Evolutionary conservation across 108 stramenopile species (phyloP).

Genomic region (Conticribra guillardii): DNA sequence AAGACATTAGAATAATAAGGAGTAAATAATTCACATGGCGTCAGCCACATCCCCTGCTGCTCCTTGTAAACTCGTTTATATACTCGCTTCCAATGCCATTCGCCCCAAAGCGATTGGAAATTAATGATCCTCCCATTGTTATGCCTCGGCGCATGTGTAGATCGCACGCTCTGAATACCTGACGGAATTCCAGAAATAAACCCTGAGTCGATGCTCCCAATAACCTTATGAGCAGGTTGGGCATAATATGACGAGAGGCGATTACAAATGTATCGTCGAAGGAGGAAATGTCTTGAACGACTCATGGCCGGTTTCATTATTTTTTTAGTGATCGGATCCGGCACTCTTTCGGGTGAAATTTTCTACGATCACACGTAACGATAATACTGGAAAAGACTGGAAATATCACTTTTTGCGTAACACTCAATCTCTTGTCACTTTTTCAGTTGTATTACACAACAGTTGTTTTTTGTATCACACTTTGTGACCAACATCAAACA

Average conservation of each 20-base stretch:
- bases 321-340: too few relatives aligned
- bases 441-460: too few relatives aligned
- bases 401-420: too few relatives aligned
- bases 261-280: slow-evolving; percentile 28
- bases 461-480: too few relatives aligned
- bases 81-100: slow-evolving; percentile 78
- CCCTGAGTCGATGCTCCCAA: slow-evolving; percentile 36
- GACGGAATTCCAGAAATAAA: slow-evolving; percentile 8
- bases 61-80: slow-evolving; percentile 60
- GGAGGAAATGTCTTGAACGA: slow-evolving; percentile 11
- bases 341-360: too few relatives aligned
- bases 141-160: background rate
- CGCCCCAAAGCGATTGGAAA: slow-evolving; percentile 61
- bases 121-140: slow-evolving; percentile 18
- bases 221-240: slow-evolving; percentile 49
- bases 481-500: too few relatives aligned
- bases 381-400: too few relatives aligned
- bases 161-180: background rate
- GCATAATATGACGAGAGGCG: slow-evolving; percentile 48
- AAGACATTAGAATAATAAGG: slow-evolving; percentile 76
- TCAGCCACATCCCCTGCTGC: slow-evolving; percentile 85
- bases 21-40: slow-evolving; percentile 80
- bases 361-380: too few relatives aligned
- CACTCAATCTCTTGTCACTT: too few relatives aligned
- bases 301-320: too few relatives aligned